These are phyloP conservation scores for Trametes sanguinea DNA, from an alignment of 768 basidiomycete genomes.

Conservation along the genomic window DNA sequence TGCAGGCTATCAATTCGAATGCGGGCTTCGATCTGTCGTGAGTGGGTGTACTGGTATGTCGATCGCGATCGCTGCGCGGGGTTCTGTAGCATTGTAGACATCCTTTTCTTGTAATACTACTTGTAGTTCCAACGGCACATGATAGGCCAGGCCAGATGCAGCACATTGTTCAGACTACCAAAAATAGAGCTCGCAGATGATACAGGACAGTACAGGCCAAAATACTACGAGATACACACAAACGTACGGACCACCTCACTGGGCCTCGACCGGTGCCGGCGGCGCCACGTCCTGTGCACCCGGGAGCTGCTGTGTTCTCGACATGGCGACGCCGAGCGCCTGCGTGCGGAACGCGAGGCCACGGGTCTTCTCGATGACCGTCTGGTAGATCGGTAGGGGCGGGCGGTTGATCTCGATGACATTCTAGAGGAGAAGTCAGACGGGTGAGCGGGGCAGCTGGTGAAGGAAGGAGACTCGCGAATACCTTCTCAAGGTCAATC, in stretches of 20 bases:
- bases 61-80: not conserved
- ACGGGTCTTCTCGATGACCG: constrained; percentile 93
- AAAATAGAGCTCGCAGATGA: not conserved
- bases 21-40: constrained; percentile 94
- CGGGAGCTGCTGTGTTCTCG: constrained; percentile 33
- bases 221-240: constrained; percentile 2
- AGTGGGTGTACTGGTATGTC: not conserved
- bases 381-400: constrained; percentile 86
- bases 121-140: too few relatives aligned
- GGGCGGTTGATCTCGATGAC: constrained; percentile 95
- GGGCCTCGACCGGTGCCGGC: constrained; percentile 27
- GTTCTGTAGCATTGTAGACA: not conserved
- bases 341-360: constrained; percentile 90
- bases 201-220: not conserved
- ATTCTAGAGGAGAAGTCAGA: constrained; percentile 57
- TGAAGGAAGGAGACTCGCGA: not conserved
- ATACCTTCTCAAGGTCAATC: constrained; percentile 95
- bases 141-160: too few relatives aligned
- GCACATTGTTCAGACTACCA: too few relatives aligned
- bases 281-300: constrained; percentile 18
- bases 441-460: constrained; percentile 18
- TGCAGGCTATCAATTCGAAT: constrained; percentile 84
- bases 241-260: constrained; percentile 1
- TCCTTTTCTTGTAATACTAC: too few relatives aligned
- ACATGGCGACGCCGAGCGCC: constrained; percentile 80